phyloP scores from a whole-genome alignment of 2,329 filamentous ascomycete genomes.

The Alternaria arbusti region DNA sequence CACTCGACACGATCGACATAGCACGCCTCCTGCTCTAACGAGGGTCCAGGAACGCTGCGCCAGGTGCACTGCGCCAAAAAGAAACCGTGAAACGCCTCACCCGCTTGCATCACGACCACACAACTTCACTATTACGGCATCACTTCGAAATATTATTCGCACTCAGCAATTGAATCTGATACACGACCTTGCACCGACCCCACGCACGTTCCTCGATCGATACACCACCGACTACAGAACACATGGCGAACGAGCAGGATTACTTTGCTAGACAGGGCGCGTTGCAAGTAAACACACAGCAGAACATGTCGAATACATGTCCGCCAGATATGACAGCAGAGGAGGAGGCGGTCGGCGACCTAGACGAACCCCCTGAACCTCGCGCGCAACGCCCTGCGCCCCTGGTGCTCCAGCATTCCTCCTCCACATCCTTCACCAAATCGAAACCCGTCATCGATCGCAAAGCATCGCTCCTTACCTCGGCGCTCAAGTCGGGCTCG shows the following conservation, averaged over 20 bases:
- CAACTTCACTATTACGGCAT: background rate
- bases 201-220: background rate
- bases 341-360: conserved; percentile 74
- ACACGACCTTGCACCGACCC: background rate
- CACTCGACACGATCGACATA: conserved; percentile 6
- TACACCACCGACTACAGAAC: background rate
- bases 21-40: conserved; percentile 10
- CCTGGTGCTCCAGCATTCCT: conserved; percentile 48
- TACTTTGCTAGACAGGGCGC: conserved; percentile 29
- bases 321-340: conserved; percentile 47
- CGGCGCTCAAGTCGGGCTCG: conserved; percentile 69
- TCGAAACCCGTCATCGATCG: conserved; percentile 58
- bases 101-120: background rate
- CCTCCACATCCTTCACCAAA: conserved; percentile 55
- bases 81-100: background rate
- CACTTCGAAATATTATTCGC: background rate
- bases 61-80: background rate
- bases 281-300: conserved; percentile 39
- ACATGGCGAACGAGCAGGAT: conserved; percentile 46
- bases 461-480: conserved; percentile 84
- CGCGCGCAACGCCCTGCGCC: conserved; percentile 54
- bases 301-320: conserved; percentile 33
- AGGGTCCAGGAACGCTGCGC: background rate
- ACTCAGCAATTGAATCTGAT: background rate
- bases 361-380: conserved; percentile 88